These are phyloP conservation scores for Umbellularia californica DNA, from an alignment of 164 flowering plant genomes.

Conservation along the genomic window DNA sequence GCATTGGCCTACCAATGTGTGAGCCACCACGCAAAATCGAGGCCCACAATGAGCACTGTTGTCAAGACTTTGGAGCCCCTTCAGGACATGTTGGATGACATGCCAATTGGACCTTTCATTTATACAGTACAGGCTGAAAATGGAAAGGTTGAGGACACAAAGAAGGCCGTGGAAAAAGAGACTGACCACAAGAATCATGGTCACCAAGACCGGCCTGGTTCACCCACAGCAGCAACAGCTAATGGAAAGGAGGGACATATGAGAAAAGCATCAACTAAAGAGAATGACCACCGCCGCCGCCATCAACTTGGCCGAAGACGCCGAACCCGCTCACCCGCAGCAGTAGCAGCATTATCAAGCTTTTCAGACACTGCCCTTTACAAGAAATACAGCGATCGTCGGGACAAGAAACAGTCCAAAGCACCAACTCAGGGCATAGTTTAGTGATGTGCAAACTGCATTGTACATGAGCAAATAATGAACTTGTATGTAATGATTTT, in stretches of 20 bases:
- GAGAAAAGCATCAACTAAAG: background rate
- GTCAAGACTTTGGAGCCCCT: slow-evolving; percentile 60
- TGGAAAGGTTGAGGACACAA: background rate
- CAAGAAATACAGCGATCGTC: background rate
- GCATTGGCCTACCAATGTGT: slow-evolving; percentile 71
- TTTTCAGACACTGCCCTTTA: slow-evolving; percentile 1
- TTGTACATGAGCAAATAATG: background rate
- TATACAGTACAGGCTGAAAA: slow-evolving; percentile 35
- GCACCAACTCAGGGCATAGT: background rate
- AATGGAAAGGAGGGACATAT: background rate
- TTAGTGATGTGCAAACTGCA: background rate
- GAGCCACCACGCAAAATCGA: slow-evolving; percentile 49
- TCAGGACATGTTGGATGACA: slow-evolving; percentile 38
- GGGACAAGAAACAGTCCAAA: background rate
- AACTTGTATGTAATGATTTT: background rate
- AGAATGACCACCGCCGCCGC: background rate
- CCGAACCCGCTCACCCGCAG: background rate
- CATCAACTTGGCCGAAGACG: background rate
- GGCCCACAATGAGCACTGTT: slow-evolving; percentile 73
- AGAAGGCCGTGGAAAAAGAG: background rate
- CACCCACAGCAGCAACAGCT: background rate
- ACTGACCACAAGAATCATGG: background rate
- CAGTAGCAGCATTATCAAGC: background rate
- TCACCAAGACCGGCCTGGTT: background rate
- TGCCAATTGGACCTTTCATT: slow-evolving; percentile 54